Base-by-base conservation (phyloP, 345 rosid species). In the Rhizophora mangle region DNA sequence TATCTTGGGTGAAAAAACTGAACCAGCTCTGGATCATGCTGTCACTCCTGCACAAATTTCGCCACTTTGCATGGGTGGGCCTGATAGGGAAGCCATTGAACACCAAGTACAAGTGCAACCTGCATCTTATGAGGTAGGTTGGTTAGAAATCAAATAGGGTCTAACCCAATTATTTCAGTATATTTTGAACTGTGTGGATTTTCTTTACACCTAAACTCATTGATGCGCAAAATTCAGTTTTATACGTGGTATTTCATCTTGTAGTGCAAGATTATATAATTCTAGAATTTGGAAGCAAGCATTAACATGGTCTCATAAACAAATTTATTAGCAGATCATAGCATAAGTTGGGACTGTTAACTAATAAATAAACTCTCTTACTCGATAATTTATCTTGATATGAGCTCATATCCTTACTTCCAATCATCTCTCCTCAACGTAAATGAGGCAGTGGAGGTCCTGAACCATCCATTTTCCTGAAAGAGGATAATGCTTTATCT, bases 51-150 rank as follows among this genome's bases (percentile, higher is more conserved):
- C 81, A 26, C 72, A 77, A 51, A 72, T 73, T 79, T 79, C 81
- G 15, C 77, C 73, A 55, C 20, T 64, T 29, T 68, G 57, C 72
- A 31, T 61, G 39, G 76, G 68, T 72, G 79, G 51, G 58, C 69
- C 64, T 82, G 88, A 74, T 64, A 80, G 51, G 68, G 76, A 79
- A 72, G 61, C 68, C 21, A 63, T 22, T 66, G 81, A 80, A 43
- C 64, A n/a, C 53, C 73, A 32, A 24, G 20, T 53, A 55, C 79
- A 76, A 68, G 79, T 60, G 76, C 78, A 81, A 34, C 76, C 82
- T 16, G 57, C 46, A 63, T 62, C 65, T 61, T 37, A 62, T 69
- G 79, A 85, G 86, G 87, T 84, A 76, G 73, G 72, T 76, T 43
- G n/a, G 32, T 64, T 13, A 34, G 32, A 59, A 47, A 18, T 37